A percentile compares a stretch with the other conserved stretches of the same genome.
Evolutionary conservation across 306 rosid genomes (phyloP).

Genomic region (Nissolia schottii): DNA sequence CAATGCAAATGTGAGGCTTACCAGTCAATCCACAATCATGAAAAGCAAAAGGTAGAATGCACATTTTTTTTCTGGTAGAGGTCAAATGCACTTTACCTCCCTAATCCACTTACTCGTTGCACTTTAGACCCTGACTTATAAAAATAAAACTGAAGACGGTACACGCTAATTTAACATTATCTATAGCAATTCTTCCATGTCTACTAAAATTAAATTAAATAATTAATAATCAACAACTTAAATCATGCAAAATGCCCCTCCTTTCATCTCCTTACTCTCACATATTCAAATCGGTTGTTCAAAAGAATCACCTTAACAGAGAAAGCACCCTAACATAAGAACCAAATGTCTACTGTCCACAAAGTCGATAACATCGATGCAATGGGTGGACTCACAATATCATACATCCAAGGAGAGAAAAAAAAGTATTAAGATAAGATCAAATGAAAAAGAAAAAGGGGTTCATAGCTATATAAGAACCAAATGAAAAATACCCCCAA

Average conservation of each 20-base stretch:
- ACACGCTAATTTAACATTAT: neutral
- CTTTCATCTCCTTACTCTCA: neutral
- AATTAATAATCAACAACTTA: neutral
- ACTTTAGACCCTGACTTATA: neutral
- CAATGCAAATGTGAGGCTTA: neutral
- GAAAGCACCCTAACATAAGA: neutral
- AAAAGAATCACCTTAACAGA: neutral
- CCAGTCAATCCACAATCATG: neutral
- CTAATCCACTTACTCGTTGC: neutral
- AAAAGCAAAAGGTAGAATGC: neutral
- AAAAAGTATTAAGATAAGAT: neutral
- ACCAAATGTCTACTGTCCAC: neutral
- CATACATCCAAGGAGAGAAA: neutral
- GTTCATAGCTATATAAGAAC: neutral
- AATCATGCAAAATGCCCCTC: neutral
- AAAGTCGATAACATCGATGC: neutral
- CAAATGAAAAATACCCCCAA: neutral
- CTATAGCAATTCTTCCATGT: neutral
- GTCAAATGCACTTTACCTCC: neutral
- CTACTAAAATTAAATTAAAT: neutral
- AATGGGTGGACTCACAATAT: conserved; percentile 4
- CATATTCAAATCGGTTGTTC: neutral
- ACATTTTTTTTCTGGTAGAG: neutral
- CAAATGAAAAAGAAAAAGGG: neutral
- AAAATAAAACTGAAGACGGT: neutral